These are phyloP conservation scores for Beauveria rudraprayagi DNA, from an alignment of 2,329 filamentous ascomycete genomes.

Conservation along the genomic window DNA sequence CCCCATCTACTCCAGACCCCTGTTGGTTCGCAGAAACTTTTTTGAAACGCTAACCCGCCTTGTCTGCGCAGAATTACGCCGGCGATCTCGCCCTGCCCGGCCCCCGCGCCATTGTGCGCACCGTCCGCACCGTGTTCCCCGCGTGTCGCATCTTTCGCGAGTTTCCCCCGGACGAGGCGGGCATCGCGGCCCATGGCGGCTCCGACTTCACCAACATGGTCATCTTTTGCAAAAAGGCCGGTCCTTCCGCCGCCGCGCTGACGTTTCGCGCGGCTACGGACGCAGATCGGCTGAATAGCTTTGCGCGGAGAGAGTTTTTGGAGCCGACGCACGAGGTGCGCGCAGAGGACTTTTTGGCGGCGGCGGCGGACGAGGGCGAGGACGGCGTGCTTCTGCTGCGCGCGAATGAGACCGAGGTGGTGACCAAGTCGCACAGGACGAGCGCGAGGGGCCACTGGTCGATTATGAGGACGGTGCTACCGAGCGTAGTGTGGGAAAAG, in stretches of 20 bases:
- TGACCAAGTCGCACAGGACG: slow-evolving; percentile 64
- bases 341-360: slow-evolving; percentile 37
- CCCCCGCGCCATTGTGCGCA: slow-evolving; percentile 70
- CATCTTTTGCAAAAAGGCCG: slow-evolving; percentile 74
- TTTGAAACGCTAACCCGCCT: slow-evolving; percentile 13
- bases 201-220: slow-evolving; percentile 92
- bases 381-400: slow-evolving; percentile 44
- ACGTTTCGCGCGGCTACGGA: slow-evolving; percentile 58
- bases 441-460: slow-evolving; percentile 82
- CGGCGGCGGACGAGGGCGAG: slow-evolving; percentile 26
- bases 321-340: slow-evolving; percentile 64
- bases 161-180: slow-evolving; percentile 39
- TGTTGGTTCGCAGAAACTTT: background rate
- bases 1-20: no score
- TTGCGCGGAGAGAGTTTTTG: slow-evolving; percentile 61
- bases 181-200: slow-evolving; percentile 18
- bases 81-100: slow-evolving; percentile 75
- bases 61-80: slow-evolving; percentile 68
- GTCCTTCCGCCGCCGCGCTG: slow-evolving; percentile 31
- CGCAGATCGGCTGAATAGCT: slow-evolving; percentile 64
- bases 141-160: slow-evolving; percentile 88
- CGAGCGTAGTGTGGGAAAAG: slow-evolving; percentile 71
- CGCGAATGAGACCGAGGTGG: slow-evolving; percentile 54
- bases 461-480: slow-evolving; percentile 82
- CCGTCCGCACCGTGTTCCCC: slow-evolving; percentile 76